Conservation (phyloP, 345 rosid genomes). For the Aquilaria sinensis region DNA sequence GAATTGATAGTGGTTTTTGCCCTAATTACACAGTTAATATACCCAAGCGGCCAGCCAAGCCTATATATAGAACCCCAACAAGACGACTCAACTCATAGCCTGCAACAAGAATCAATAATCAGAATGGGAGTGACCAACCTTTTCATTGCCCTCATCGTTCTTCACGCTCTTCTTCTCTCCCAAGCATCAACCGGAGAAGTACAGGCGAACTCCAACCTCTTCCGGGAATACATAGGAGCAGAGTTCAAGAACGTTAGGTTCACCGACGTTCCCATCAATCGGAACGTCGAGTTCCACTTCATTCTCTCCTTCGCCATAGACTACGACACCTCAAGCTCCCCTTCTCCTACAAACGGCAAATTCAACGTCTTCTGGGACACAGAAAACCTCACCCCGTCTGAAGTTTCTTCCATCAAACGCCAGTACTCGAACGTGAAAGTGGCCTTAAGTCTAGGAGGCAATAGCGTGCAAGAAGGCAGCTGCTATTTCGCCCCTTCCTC, state of each 20-base stretch:
- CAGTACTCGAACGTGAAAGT: constrained; percentile 24
- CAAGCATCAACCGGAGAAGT: constrained; percentile 2
- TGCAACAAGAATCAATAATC: not conserved
- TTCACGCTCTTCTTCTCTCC: constrained; percentile 3
- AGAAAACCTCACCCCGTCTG: constrained; percentile 20
- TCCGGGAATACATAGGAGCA: constrained; percentile 31
- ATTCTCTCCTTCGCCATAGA: constrained; percentile 38
- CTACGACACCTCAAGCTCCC: constrained; percentile 16
- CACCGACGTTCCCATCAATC: constrained; percentile 22
- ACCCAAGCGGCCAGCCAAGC: not conserved
- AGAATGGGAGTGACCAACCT: constrained; percentile 9
- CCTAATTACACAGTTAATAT: too few relatives aligned
- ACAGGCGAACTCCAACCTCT: constrained; percentile 13
- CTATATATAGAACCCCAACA: not conserved
- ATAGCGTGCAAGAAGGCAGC: constrained; percentile 5
- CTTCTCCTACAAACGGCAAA: constrained; percentile 28
- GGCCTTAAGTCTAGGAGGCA: constrained; percentile 30
- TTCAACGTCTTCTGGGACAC: constrained; percentile 37
- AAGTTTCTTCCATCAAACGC: constrained; percentile 23
- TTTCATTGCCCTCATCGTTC: constrained; percentile 1
- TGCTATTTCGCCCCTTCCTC: constrained; percentile 31
- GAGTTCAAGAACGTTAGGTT: constrained; percentile 22
- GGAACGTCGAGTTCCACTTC: constrained; percentile 24
- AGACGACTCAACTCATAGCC: not conserved
- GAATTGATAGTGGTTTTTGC: too few relatives aligned